Evolutionary conservation across 169 alveolate species (phyloP).

Genomic region (Cryptosporidium meleagridis): DNA sequence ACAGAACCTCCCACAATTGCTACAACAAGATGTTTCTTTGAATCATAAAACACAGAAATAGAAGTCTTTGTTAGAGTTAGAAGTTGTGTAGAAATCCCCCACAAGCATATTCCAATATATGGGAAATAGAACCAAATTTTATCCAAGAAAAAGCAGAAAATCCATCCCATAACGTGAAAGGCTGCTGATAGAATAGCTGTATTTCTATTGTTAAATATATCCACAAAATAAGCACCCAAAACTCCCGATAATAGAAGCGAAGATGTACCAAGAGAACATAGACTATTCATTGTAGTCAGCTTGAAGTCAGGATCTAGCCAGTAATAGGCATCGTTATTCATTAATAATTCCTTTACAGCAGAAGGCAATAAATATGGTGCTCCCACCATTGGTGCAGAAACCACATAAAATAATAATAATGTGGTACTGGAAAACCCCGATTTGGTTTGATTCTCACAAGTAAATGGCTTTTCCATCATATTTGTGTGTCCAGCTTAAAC

Average conservation of each 20-base stretch:
- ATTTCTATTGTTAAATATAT: conserved; percentile 33
- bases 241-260: conserved; percentile 58
- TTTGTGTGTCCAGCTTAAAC: conserved; percentile 1
- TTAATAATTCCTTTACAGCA: conserved; percentile 41
- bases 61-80: conserved; percentile 45
- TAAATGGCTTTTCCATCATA: conserved; percentile 27
- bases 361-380: conserved; percentile 59
- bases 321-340: conserved; percentile 31
- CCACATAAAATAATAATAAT: conserved; percentile 28
- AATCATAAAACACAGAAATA: conserved; percentile 57
- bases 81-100: conserved; percentile 69
- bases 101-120: conserved; percentile 42
- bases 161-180: conserved; percentile 63
- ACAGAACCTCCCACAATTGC: conserved; percentile 73
- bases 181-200: conserved; percentile 32
- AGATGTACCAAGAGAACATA: conserved; percentile 59
- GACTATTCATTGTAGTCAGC: conserved; percentile 38
- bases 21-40: conserved; percentile 45
- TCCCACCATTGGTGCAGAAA: conserved; percentile 60
- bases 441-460: conserved; percentile 56
- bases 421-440: conserved; percentile 45
- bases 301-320: conserved; percentile 21
- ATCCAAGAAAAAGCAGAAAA: conserved; percentile 57
- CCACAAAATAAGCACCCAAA: conserved; percentile 45
- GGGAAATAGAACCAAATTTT: conserved; percentile 36